Evolutionary conservation across 2,329 filamentous ascomycete genomes (phyloP).

Genomic region (Colletotrichum salicis): DNA sequence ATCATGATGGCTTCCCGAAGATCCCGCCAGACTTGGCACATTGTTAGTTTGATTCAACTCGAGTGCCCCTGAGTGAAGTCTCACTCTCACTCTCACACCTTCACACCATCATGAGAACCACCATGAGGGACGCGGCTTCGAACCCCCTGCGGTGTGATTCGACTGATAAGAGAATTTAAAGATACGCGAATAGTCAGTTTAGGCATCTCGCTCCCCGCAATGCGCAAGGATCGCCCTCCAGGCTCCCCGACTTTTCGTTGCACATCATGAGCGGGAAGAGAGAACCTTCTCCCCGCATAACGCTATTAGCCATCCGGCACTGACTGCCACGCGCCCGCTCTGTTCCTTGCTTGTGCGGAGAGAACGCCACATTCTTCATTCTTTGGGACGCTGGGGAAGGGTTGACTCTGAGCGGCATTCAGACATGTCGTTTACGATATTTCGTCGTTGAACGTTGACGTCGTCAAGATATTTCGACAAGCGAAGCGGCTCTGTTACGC

Average conservation of each 20-base stretch:
- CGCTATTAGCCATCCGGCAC: slow-evolving; percentile 23
- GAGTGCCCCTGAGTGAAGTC: background rate
- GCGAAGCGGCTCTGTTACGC: slow-evolving; percentile 48
- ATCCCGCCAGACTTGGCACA: slow-evolving; percentile 21
- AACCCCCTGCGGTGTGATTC: background rate
- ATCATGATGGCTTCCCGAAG: slow-evolving; percentile 31
- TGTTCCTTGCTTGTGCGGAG: slow-evolving; percentile 20
- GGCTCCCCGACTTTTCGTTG: slow-evolving; percentile 10
- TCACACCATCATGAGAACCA: slow-evolving; percentile 4
- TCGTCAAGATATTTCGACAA: slow-evolving; percentile 35
- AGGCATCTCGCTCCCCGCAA: slow-evolving; percentile 19
- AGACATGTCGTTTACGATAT: background rate
- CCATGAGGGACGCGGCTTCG: background rate
- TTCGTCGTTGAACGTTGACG: background rate
- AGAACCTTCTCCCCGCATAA: slow-evolving; percentile 26
- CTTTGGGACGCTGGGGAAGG: background rate
- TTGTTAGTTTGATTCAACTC: background rate
- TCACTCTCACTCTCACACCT: background rate
- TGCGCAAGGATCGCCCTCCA: slow-evolving; percentile 17
- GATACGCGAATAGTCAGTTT: slow-evolving; percentile 9
- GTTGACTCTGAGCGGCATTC: too few relatives aligned
- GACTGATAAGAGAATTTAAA: background rate
- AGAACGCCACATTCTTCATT: slow-evolving; percentile 5
- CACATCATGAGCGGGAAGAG: slow-evolving; percentile 20
- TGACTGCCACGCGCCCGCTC: slow-evolving; percentile 22